Evolutionary conservation across 495 filamentous ascomycete species (phyloP).

Genomic region (Glutinoglossum americanum): DNA sequence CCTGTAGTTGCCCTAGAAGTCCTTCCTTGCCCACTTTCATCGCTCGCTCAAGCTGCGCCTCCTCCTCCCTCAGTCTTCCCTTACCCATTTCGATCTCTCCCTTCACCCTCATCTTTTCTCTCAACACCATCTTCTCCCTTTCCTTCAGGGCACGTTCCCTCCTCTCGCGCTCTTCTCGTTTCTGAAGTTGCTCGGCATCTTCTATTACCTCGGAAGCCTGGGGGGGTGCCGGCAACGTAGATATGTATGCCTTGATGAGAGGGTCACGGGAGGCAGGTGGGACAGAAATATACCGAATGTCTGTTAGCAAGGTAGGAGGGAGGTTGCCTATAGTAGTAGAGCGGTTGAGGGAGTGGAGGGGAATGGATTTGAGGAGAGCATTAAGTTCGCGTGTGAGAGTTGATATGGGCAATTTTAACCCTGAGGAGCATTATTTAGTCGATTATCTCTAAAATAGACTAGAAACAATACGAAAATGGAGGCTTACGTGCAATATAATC

Average conservation of each 20-base stretch:
- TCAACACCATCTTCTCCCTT: conserved; percentile 47
- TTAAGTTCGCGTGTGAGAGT: conserved; percentile 62
- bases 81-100: conserved; percentile 44
- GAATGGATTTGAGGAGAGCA: conserved; percentile 47
- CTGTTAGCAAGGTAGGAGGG: conserved; percentile 44
- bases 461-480: neutral
- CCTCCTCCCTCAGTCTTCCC: conserved; percentile 48
- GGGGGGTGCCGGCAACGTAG: conserved; percentile 45
- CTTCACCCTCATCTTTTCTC: conserved; percentile 48
- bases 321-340: conserved; percentile 39
- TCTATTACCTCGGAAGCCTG: neutral
- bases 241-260: conserved; percentile 55
- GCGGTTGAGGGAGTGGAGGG: conserved; percentile 41
- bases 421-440: conserved; percentile 7
- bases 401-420: conserved; percentile 51
- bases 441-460: neutral
- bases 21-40: conserved; percentile 59
- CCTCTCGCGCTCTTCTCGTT: conserved; percentile 42
- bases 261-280: conserved; percentile 44
- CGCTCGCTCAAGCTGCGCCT: conserved; percentile 56
- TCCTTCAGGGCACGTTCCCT: conserved; percentile 58
- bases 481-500: conserved; percentile 48
- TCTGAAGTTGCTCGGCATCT: conserved; percentile 27
- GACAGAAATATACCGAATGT: conserved; percentile 67
- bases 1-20: conserved; percentile 38